phyloP scores from a whole-genome alignment of 2,329 filamentous ascomycete genomes.

The Sclerotiophoma versabilis region DNA sequence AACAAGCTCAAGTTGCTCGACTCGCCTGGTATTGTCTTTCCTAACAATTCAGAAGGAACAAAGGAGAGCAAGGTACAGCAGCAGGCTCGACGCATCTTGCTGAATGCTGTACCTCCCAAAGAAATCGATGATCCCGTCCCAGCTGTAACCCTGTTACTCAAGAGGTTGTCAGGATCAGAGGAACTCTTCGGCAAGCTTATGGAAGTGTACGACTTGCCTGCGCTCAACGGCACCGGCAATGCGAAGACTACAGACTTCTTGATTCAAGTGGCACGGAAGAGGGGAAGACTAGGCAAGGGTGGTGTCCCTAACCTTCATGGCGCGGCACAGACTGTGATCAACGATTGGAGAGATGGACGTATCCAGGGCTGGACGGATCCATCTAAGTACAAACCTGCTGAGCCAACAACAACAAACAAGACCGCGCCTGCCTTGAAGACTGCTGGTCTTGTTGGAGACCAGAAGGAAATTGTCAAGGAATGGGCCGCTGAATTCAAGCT shows the following conservation, averaged over 20 bases:
- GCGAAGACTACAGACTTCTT: conserved; percentile 90
- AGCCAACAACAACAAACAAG: conserved; percentile 48
- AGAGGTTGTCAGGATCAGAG: conserved; percentile 75
- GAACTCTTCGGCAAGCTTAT: conserved; percentile 81
- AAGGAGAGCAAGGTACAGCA: conserved; percentile 70
- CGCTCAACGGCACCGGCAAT: conserved; percentile 72
- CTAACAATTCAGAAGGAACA: conserved; percentile 62
- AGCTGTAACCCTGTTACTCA: conserved; percentile 83
- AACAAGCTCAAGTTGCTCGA: conserved; percentile 93
- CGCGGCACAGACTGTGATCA: conserved; percentile 91
- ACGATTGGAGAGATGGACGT: conserved; percentile 94
- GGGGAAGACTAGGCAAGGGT: conserved; percentile 85
- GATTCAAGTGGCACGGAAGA: conserved; percentile 91
- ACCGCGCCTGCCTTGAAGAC: conserved; percentile 41
- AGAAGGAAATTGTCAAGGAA: conserved; percentile 85
- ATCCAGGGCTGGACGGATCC: conserved; percentile 92
- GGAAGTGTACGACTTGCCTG: conserved; percentile 82
- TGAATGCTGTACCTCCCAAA: conserved; percentile 92
- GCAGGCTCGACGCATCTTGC: conserved; percentile 79
- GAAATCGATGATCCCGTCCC: conserved; percentile 93
- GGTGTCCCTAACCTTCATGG: conserved; percentile 88
- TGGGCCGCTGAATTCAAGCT: conserved; percentile 96
- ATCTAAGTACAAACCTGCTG: conserved; percentile 69
- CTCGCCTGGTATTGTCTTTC: conserved; percentile 94
- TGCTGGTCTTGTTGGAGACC: conserved; percentile 60